phyloP scores from a whole-genome alignment of 352 stramenopile species.

The Pythium sp. region DNA sequence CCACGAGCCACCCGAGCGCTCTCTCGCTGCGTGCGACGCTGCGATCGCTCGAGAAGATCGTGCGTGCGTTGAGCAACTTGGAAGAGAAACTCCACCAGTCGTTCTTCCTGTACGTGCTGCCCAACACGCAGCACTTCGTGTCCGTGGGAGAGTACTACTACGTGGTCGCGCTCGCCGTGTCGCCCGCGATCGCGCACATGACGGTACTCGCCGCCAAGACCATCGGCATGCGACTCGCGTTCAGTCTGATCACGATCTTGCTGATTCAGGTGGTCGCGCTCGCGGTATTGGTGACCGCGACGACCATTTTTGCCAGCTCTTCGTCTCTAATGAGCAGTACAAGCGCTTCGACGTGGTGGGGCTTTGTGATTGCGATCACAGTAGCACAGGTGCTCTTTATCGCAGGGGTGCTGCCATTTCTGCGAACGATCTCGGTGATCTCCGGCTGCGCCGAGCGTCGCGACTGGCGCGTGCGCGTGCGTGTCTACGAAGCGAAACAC shows the following conservation, averaged over 20 bases:
- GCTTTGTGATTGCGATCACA: conserved; percentile 24
- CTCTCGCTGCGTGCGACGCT: conserved; percentile 39
- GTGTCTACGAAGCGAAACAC: conserved; percentile 30
- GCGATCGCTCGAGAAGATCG: conserved; percentile 56
- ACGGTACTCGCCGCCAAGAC: conserved; percentile 46
- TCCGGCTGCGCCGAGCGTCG: conserved; percentile 39
- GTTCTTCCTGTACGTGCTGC: conserved; percentile 86
- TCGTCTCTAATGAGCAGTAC: background rate
- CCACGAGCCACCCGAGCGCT: conserved; percentile 15
- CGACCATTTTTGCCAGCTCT: background rate
- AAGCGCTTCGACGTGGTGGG: conserved; percentile 21
- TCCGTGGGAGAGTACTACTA: conserved; percentile 89
- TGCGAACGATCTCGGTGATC: conserved; percentile 30
- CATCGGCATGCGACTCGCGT: conserved; percentile 60
- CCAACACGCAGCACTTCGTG: conserved; percentile 69
- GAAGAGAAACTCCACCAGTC: conserved; percentile 89
- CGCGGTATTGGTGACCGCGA: conserved; percentile 21
- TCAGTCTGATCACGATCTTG: conserved; percentile 40
- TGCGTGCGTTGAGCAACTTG: conserved; percentile 83
- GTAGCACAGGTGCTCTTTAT: conserved; percentile 26
- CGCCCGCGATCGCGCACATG: conserved; percentile 63
- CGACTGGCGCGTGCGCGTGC: conserved; percentile 38
- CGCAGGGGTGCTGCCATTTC: conserved; percentile 20
- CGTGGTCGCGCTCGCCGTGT: conserved; percentile 61
- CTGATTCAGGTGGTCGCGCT: conserved; percentile 31